These are phyloP conservation scores for Jacaranda mimosifolia DNA, from an alignment of 257 asterid genomes.

Conservation along the genomic window DNA sequence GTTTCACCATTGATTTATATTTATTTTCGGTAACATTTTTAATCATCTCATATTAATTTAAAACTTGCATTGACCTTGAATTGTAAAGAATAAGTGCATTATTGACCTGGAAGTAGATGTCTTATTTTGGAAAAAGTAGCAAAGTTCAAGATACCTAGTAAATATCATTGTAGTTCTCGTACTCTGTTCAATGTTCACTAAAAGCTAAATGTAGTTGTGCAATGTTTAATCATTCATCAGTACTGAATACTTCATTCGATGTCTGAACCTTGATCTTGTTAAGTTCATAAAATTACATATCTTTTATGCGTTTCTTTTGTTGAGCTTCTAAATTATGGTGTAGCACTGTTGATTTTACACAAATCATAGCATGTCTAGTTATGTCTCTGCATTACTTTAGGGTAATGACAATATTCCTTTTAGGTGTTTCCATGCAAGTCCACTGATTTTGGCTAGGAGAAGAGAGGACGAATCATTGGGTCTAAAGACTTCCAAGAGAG, in stretches of 20 bases:
- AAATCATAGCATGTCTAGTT: constrained; percentile 9
- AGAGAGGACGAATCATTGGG: constrained; percentile 60
- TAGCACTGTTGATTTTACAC: constrained; percentile 9
- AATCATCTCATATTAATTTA: background rate
- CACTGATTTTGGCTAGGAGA: constrained; percentile 55
- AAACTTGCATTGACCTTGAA: constrained; percentile 6
- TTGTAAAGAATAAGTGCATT: background rate
- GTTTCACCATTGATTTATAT: too few species aligned
- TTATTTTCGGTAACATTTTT: background rate
- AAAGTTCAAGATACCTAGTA: background rate
- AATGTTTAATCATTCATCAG: constrained; percentile 16
- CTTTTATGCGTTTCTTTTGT: constrained; percentile 12
- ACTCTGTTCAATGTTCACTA: constrained; percentile 8
- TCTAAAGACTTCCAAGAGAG: constrained; percentile 57
- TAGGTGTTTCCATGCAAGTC: constrained; percentile 82
- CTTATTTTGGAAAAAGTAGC: constrained; percentile 1
- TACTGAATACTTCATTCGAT: background rate
- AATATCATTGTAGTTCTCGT: background rate
- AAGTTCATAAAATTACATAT: constrained; percentile 20
- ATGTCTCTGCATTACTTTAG: constrained; percentile 15
- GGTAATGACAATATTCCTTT: constrained; percentile 28
- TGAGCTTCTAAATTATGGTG: background rate
- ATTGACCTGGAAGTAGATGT: background rate
- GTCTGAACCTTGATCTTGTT: constrained; percentile 18
- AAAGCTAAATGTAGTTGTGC: background rate